These are phyloP conservation scores for Andrographis paniculata DNA, from an alignment of 305 asterid genomes.

Conservation along the genomic window DNA sequence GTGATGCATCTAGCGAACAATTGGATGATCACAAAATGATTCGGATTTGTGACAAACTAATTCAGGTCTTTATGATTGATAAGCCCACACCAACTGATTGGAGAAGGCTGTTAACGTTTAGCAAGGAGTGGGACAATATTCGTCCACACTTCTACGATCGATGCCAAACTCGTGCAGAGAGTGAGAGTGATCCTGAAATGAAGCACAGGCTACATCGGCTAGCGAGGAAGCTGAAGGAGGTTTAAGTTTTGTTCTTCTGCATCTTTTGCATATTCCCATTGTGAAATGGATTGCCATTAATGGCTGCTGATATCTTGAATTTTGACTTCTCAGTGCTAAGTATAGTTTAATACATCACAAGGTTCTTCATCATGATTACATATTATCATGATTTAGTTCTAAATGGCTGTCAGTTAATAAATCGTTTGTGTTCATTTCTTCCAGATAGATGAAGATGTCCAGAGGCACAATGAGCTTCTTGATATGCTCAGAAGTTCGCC, in stretches of 20 bases:
- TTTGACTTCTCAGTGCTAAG: background rate
- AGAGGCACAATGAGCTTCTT: conserved; percentile 79
- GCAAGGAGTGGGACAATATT: conserved; percentile 75
- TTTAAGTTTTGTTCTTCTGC: background rate
- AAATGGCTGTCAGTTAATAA: too few species aligned
- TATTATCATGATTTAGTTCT: too few species aligned
- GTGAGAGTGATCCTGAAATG: conserved; percentile 65
- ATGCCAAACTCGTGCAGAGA: conserved; percentile 66
- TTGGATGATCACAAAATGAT: conserved; percentile 51
- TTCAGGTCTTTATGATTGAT: conserved; percentile 82
- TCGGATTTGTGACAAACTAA: conserved; percentile 72
- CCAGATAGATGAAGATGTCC: conserved; percentile 80
- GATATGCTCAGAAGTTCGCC: conserved; percentile 50
- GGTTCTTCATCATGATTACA: background rate
- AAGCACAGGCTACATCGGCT: conserved; percentile 74
- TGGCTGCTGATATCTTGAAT: conserved; percentile 7
- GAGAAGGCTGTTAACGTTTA: conserved; percentile 75
- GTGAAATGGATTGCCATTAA: conserved; percentile 9
- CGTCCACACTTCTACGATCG: conserved; percentile 74
- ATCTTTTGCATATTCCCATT: conserved; percentile 1
- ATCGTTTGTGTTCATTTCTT: conserved; percentile 2
- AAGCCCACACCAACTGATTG: conserved; percentile 86
- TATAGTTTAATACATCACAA: background rate
- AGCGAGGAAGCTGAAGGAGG: conserved; percentile 90
- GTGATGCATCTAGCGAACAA: conserved; percentile 26